phyloP scores from a whole-genome alignment of 345 rosid genomes.

The Salix arbutifolia region DNA sequence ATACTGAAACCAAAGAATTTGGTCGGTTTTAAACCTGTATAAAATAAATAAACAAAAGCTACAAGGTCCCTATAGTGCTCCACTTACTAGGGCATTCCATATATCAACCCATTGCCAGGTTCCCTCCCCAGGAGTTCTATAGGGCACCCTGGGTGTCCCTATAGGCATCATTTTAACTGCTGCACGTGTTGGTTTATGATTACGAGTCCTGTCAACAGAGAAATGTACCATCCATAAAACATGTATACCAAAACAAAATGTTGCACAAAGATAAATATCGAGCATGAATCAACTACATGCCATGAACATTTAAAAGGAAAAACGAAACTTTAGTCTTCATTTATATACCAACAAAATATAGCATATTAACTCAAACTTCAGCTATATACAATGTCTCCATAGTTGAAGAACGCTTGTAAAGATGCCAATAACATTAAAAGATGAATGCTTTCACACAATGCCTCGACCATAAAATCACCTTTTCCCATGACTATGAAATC shows the following conservation, averaged over 20 bases:
- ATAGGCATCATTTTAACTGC: constrained; percentile 73
- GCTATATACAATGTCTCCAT: not conserved
- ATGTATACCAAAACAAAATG: not conserved
- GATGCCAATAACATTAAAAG: not conserved
- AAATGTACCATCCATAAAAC: constrained; percentile 12
- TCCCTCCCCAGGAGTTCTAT: constrained; percentile 69
- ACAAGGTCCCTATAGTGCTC: not conserved
- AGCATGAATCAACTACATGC: not conserved
- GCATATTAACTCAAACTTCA: not conserved
- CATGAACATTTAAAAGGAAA: not conserved
- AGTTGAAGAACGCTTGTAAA: not conserved
- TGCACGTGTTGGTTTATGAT: constrained; percentile 46
- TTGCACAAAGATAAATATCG: not conserved
- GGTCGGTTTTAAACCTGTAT: constrained; percentile 6
- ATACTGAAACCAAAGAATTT: constrained; percentile 53
- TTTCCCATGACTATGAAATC: too few relatives aligned
- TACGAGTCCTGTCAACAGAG: constrained; percentile 28
- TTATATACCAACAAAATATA: not conserved
- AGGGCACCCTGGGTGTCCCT: constrained; percentile 73
- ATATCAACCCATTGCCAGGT: constrained; percentile 89
- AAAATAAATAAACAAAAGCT: not conserved
- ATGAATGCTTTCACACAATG: too few relatives aligned
- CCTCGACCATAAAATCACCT: too few relatives aligned
- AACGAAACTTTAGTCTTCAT: not conserved
- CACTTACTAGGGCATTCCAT: constrained; percentile 84